Percentiles rank a stretch among this genome's conserved stretches.
Conservation (phyloP, 768 basidiomycete species). For the Clathrus columnatus region DNA sequence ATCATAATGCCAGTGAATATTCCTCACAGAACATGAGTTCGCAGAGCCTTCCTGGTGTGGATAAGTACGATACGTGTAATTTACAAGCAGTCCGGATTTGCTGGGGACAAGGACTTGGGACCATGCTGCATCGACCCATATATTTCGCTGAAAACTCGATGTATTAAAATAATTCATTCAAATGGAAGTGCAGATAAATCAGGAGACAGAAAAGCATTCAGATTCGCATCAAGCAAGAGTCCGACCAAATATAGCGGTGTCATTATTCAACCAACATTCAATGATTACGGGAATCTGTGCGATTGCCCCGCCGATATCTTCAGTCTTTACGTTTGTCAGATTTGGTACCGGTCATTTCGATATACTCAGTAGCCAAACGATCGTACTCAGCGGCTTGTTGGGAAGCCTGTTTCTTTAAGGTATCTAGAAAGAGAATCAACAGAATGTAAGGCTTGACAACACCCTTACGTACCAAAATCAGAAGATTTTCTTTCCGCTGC, state of each 20-base stretch:
- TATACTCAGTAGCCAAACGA: slow-evolving; percentile 70
- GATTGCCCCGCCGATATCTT: too few species aligned
- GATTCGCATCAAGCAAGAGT: slow-evolving; percentile 93
- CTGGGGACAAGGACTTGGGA: too few species aligned
- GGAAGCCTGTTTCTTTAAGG: slow-evolving; percentile 71
- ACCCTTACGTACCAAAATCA: slow-evolving; percentile 50
- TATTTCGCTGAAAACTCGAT: too few species aligned
- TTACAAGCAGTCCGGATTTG: too few species aligned
- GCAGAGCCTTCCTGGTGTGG: too few species aligned
- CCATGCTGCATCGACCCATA: too few species aligned
- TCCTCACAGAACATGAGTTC: too few species aligned
- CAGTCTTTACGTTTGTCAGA: slow-evolving; percentile 63
- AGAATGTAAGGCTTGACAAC: not conserved
- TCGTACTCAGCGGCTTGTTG: slow-evolving; percentile 78
- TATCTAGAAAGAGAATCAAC: slow-evolving; percentile 37
- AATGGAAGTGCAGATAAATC: too few species aligned
- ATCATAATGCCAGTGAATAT: too few species aligned
- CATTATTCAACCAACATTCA: not conserved
- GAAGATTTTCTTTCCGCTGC: slow-evolving; percentile 46
- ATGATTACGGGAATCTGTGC: not conserved
- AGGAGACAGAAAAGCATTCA: too few species aligned
- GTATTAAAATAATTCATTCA: too few species aligned
- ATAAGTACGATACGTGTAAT: too few species aligned
- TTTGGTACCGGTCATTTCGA: slow-evolving; percentile 51
- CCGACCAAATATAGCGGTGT: slow-evolving; percentile 85